phyloP scores from a whole-genome alignment of 352 stramenopile genomes.

The Phytophthora colocasiae region DNA sequence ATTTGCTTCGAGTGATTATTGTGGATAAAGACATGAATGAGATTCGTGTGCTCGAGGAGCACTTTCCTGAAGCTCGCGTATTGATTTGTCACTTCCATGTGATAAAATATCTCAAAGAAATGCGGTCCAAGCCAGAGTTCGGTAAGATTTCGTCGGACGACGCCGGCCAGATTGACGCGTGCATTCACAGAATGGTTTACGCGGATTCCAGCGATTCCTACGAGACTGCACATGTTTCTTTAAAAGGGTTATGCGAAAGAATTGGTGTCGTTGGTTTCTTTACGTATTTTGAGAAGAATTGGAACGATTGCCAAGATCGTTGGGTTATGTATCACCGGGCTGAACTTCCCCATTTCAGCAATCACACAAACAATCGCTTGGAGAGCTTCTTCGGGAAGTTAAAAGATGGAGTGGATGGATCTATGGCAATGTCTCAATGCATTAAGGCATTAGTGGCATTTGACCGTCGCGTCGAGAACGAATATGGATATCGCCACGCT shows the following conservation, averaged over 20 bases:
- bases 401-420: neutral
- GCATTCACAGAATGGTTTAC: conserved; percentile 38
- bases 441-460: neutral
- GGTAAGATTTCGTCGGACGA: conserved; percentile 28
- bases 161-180: conserved; percentile 1
- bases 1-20: neutral
- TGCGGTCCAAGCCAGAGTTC: conserved; percentile 3
- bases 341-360: conserved; percentile 28
- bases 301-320: no score
- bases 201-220: neutral
- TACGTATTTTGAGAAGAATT: no score
- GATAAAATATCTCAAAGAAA: no score
- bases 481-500: no score
- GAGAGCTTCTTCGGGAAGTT: conserved; percentile 29
- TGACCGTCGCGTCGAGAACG: no score
- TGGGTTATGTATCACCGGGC: conserved; percentile 18
- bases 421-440: neutral
- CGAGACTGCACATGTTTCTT: neutral
- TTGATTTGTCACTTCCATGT: no score
- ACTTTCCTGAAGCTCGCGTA: no score
- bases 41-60: no score
- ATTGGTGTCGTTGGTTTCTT: conserved; percentile 7
- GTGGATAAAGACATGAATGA: no score
- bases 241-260: conserved; percentile 3
- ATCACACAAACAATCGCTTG: conserved; percentile 41